A percentile compares a stretch with the other conserved stretches of the same genome.
These are phyloP conservation scores for Hygrophorus russula DNA, from an alignment of 768 basidiomycete genomes.

Conservation along the genomic window DNA sequence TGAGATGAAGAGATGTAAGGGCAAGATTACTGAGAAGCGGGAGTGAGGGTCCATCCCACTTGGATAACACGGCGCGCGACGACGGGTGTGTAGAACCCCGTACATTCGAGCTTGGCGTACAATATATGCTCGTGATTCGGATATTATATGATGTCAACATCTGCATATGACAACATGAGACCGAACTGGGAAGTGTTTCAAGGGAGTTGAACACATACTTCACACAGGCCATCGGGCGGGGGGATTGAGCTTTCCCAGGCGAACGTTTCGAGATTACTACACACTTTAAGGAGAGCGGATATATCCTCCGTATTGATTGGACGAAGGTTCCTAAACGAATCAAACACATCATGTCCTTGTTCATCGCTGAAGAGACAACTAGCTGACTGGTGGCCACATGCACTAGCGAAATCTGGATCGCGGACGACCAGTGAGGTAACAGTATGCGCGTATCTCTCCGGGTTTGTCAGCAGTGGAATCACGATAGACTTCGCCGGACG, in stretches of 20 bases:
- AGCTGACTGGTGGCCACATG: neutral
- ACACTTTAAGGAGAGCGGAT: constrained; percentile 10
- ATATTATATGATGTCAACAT: constrained; percentile 14
- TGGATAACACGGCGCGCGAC: constrained; percentile 11
- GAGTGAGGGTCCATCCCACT: constrained; percentile 27
- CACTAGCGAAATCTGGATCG: constrained; percentile 4
- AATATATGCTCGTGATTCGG: constrained; percentile 12
- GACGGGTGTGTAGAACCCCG: constrained; percentile 5
- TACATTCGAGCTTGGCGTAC: constrained; percentile 11
- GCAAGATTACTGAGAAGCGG: constrained; percentile 18
- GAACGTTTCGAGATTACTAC: constrained; percentile 19
- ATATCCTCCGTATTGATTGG: constrained; percentile 13
- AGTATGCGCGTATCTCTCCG: constrained; percentile 17
- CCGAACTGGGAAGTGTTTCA: neutral
- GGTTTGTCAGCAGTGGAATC: constrained; percentile 19
- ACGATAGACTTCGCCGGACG: constrained; percentile 9
- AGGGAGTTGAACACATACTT: constrained; percentile 15
- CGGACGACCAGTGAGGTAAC: constrained; percentile 19
- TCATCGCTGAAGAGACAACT: neutral
- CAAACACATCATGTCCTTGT: neutral
- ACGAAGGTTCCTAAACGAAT: constrained; percentile 1
- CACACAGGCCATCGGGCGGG: constrained; percentile 28
- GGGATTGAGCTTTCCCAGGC: constrained; percentile 19
- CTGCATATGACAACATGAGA: constrained; percentile 7
- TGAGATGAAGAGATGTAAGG: constrained; percentile 18